Conservation (phyloP, 2,329 filamentous ascomycete genomes). For the Neoascochyta sp. region DNA sequence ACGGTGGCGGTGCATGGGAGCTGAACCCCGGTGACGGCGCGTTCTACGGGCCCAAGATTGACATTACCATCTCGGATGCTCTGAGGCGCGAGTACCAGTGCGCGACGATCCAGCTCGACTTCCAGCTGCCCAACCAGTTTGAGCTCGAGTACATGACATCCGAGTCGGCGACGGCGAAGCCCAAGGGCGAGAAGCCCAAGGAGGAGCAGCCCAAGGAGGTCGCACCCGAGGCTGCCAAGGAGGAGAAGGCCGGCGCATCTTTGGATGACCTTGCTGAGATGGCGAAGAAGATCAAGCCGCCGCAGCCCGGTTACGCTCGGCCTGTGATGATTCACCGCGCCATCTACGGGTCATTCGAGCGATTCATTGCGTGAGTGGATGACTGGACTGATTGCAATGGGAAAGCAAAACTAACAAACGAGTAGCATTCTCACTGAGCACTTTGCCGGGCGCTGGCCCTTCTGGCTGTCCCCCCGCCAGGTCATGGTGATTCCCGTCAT, state of each 20-base stretch:
- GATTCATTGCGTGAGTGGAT: slow-evolving; percentile 55
- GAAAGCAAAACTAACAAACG: slow-evolving; percentile 9
- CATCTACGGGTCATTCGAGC: slow-evolving; percentile 68
- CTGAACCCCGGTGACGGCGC: slow-evolving; percentile 93
- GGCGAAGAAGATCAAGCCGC: slow-evolving; percentile 24
- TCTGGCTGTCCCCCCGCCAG: slow-evolving; percentile 83
- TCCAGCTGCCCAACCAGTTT: slow-evolving; percentile 81
- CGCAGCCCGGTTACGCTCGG: slow-evolving; percentile 59
- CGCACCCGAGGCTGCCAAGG: slow-evolving; percentile 17
- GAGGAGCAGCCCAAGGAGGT: slow-evolving; percentile 26
- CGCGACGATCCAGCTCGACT: slow-evolving; percentile 92
- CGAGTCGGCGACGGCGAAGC: slow-evolving; percentile 50
- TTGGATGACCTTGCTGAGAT: slow-evolving; percentile 14
- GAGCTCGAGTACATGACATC: slow-evolving; percentile 81
- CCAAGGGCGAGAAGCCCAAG: slow-evolving; percentile 33
- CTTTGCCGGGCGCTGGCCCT: slow-evolving; percentile 83
- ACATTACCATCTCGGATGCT: slow-evolving; percentile 89
- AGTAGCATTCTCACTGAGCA: slow-evolving; percentile 69
- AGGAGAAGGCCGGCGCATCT: slow-evolving; percentile 15
- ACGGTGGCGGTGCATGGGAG: slow-evolving; percentile 70
- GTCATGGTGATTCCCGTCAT: slow-evolving; percentile 76
- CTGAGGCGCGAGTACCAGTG: slow-evolving; percentile 82
- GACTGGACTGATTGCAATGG: neutral
- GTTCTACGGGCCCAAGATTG: slow-evolving; percentile 98
- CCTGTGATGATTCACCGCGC: slow-evolving; percentile 87